Evolutionary conservation across 192 early-diverging fungal genomes (phyloP).

Genomic region (Gaertneriomyces semiglobifer): DNA sequence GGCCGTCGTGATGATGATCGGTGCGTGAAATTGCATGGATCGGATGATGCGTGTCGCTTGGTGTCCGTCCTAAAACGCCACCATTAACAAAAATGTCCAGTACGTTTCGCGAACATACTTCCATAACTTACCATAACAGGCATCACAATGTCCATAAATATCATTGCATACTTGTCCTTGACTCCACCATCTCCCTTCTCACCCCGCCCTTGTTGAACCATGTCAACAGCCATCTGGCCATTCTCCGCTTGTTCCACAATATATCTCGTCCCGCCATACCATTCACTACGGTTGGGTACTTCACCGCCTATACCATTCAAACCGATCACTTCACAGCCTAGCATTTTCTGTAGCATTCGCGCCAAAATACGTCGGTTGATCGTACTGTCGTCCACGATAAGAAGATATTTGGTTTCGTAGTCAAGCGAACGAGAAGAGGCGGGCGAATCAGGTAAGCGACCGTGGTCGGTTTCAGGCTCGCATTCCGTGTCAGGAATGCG

Average conservation of each 20-base stretch:
- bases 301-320: not conserved
- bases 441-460: too few relatives aligned
- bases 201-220: not conserved
- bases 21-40: conserved; percentile 2
- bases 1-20: conserved; percentile 28
- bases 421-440: not conserved
- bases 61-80: conserved; percentile 26
- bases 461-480: too few relatives aligned
- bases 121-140: conserved; percentile 12
- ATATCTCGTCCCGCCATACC: too few relatives aligned
- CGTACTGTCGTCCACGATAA: conserved; percentile 24
- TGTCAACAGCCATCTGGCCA: conserved; percentile 23
- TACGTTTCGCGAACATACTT: not conserved
- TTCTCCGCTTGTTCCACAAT: conserved; percentile 23
- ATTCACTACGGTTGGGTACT: too few relatives aligned
- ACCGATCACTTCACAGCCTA: conserved; percentile 2
- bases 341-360: conserved; percentile 15
- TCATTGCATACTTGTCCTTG: conserved; percentile 9
- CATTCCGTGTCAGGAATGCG: too few relatives aligned
- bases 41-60: conserved; percentile 27
- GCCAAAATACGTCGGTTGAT: conserved; percentile 23
- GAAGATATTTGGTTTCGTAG: conserved; percentile 1
- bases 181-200: not conserved
- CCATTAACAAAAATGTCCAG: conserved; percentile 3
- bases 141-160: conserved; percentile 27